phyloP scores from a whole-genome alignment of 2,329 filamentous ascomycete genomes.

The Xylariaceae sp. region DNA sequence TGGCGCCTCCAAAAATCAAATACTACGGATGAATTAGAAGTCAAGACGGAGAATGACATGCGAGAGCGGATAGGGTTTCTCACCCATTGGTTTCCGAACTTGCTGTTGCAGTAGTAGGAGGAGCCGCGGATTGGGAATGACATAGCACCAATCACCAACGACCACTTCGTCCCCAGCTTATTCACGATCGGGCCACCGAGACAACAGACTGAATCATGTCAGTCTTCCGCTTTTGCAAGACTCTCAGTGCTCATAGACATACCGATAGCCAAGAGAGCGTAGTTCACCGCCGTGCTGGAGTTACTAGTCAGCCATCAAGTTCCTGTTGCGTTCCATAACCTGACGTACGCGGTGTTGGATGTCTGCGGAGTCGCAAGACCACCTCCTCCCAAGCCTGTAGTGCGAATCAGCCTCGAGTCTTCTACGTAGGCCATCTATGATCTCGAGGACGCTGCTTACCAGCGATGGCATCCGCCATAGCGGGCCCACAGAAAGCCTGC shows the following conservation, averaged over 20 bases:
- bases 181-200: constrained; percentile 41
- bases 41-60: background rate
- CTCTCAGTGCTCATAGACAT: background rate
- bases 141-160: constrained; percentile 36
- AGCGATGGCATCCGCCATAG: constrained; percentile 36
- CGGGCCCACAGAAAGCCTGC: constrained; percentile 39
- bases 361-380: constrained; percentile 40
- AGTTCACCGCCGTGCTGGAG: constrained; percentile 19
- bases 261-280: constrained; percentile 27
- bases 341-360: constrained; percentile 35
- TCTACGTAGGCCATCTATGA: too few species aligned
- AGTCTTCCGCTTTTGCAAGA: background rate
- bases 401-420: background rate
- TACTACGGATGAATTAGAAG: constrained; percentile 26
- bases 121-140: constrained; percentile 42
- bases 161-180: constrained; percentile 43
- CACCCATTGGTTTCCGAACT: constrained; percentile 44
- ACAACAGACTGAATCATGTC: constrained; percentile 29
- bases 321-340: background rate
- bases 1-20: constrained; percentile 34
- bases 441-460: constrained; percentile 18
- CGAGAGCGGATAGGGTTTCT: constrained; percentile 10
- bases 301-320: background rate
- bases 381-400: constrained; percentile 35
- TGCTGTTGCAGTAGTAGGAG: constrained; percentile 44